A percentile compares a stretch with the other conserved stretches of the same genome.
These are phyloP conservation scores for Helicocarpus griseus DNA, from an alignment of 2,329 filamentous ascomycete genomes.

Conservation along the genomic window DNA sequence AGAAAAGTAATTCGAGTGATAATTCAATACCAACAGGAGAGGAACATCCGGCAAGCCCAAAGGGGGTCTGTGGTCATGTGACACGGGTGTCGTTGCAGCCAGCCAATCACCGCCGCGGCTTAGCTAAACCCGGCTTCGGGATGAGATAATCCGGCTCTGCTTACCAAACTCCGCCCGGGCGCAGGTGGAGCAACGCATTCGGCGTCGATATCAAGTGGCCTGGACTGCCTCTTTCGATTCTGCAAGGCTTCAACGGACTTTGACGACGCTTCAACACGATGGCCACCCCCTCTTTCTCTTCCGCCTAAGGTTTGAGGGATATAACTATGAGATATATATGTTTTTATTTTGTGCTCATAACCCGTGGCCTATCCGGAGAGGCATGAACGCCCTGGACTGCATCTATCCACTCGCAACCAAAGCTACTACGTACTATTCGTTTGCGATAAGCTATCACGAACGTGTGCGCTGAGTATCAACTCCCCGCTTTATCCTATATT, in stretches of 20 bases:
- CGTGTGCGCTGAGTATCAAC: too few relatives aligned
- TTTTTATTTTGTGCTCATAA: too few relatives aligned
- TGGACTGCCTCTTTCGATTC: background rate
- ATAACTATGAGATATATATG: background rate
- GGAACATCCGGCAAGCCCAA: too few relatives aligned
- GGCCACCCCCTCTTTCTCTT: background rate
- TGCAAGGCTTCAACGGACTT: background rate
- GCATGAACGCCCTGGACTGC: background rate
- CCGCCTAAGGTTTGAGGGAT: background rate
- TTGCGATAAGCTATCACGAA: background rate
- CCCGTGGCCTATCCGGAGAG: background rate
- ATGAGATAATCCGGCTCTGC: too few relatives aligned
- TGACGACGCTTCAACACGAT: background rate
- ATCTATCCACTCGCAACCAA: background rate
- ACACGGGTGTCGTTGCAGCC: too few relatives aligned
- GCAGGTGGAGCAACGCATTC: too few relatives aligned
- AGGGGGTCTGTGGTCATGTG: too few relatives aligned
- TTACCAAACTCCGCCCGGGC: background rate
- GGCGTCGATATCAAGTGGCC: too few relatives aligned
- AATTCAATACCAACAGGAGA: too few relatives aligned
- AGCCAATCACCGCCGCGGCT: too few relatives aligned
- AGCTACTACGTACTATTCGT: background rate
- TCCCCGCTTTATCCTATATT: background rate
- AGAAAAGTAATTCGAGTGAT: too few relatives aligned
- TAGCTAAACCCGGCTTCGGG: background rate